Evolutionary conservation across 148 eudicot species (phyloP), one percentile per base, ranked within the genome.

Genomic region (Amaranthus cruentus): DNA sequence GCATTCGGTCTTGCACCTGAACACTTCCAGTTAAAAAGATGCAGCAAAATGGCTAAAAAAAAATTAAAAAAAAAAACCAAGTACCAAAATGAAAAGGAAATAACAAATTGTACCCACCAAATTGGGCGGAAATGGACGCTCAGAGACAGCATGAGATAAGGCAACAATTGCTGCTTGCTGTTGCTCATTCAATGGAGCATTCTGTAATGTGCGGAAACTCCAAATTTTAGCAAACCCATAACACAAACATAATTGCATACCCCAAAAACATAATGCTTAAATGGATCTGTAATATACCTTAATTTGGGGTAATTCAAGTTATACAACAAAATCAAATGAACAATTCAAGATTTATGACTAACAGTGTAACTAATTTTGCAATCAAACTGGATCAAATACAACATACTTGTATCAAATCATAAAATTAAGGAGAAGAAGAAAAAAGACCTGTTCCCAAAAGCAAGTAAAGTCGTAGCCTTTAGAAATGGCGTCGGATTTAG

Each of bases 171-270:
- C 98, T 43, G 96, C 86, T 86, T 90, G 96, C 74, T 95, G 97
- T 58, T 91, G 96, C 71, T 95, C 98, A 59, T 96, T 88, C 83
- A 95, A 76, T 60, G 97, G 98, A 73, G 98, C 91, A 85, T 86
- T 89, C 98, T 95, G 75, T 18, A 72, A 28, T 73, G 74, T n/a
- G 11, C 43, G 56, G 57, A 62, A 52, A 57, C 63, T 47, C 47
- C 21, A 50, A 73, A 51, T 0, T 28, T 43, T 74, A 42, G 70
- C 73, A 68, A 14, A 50, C 18, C 4, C 43, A 51, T 8, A 6
- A 9, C 8, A 4, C 38, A 11, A 38, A 69, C 55, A 59, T 6
- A 4, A 72, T 69, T 21, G 43, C 4, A 66, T 4, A 68, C 21
- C 18, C 38, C 4, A 14, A 58, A 49, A 8, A 10, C 11, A 42